Conservation (phyloP, 306 rosid species). For the Neltuma alba region DNA sequence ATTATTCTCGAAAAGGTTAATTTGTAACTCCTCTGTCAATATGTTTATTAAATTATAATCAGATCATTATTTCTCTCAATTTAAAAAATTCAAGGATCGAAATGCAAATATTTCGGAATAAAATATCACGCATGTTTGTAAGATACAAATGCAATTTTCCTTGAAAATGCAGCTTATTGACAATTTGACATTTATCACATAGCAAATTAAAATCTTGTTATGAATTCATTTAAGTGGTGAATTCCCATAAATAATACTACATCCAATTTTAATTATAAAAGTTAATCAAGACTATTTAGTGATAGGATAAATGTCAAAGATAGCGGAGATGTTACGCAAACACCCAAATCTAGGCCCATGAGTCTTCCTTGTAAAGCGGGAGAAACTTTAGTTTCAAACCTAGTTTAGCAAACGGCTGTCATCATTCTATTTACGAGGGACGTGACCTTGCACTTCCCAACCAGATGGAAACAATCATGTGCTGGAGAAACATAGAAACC, state of each 20-base stretch:
- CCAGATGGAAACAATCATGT: neutral
- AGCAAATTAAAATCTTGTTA: neutral
- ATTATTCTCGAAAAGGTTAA: no score
- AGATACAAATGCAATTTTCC: no score
- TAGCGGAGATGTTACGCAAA: neutral
- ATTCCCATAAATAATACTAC: no score
- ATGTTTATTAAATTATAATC: no score
- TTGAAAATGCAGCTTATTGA: neutral
- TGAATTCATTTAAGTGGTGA: neutral
- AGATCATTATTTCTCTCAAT: no score
- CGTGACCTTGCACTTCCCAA: neutral
- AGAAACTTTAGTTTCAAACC: neutral
- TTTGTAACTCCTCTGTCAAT: no score
- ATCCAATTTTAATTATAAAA: no score
- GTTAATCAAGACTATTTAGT: no score
- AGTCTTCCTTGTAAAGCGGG: neutral
- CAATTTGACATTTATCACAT: neutral
- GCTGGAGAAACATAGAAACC: constrained; percentile 5
- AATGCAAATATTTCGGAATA: no score
- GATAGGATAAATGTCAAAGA: neutral
- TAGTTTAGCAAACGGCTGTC: neutral
- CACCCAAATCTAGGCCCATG: neutral
- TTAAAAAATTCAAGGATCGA: no score
- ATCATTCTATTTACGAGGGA: neutral
- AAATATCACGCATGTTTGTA: no score